Base-by-base conservation (phyloP, 345 rosid genomes). In the Excoecaria cochinchinensis region DNA sequence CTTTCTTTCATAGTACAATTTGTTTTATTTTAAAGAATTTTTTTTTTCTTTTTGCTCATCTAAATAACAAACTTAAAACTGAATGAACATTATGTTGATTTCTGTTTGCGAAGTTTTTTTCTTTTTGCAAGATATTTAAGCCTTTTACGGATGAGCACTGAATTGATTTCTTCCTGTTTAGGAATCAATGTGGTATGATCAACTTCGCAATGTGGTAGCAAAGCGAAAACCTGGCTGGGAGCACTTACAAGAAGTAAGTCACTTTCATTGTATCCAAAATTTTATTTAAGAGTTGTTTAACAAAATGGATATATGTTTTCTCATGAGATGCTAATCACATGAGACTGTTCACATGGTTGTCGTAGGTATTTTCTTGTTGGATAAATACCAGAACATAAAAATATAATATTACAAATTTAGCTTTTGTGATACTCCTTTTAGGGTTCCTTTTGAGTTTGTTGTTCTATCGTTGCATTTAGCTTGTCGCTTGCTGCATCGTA, bases 211-310 rank as follows among this genome's bases (percentile, higher is more conserved):
- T 81, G 70, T 78, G 79, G 97, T 90, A 76, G 92, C 91, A 71
- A 90, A 92, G 84, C 82, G 90, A 79, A 83, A 84, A 73, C 98
- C 93, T 67, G 98, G 98, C 16, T 92, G 98, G 97, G 98, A 94
- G 82, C 83, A 87, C 86, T 81, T 94, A 78, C 98, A 92, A 77
- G 93, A 92, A 82, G 97, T 94, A 84, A 86, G 87, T 82, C 77
- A 22, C 59, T 66, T 36, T 74, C 51, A 47, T 44, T 19, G 5
- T 69, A 5, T 38, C 24, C n/a, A 36, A 22, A 46, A 31, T 48
- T 39, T 16, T 47, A n/a, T 67, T 21, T 11, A 19, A 59, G 57
- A 72, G 17, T 40, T 68, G 8, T 1, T 62, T 58, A 68, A 56
- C 55, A 21, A 60, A 24, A 58, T 69, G 7, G 39, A 22, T 13